These are phyloP conservation scores for Colletotrichum sp. DNA, from an alignment of 2,329 filamentous ascomycete species.

Conservation along the genomic window DNA sequence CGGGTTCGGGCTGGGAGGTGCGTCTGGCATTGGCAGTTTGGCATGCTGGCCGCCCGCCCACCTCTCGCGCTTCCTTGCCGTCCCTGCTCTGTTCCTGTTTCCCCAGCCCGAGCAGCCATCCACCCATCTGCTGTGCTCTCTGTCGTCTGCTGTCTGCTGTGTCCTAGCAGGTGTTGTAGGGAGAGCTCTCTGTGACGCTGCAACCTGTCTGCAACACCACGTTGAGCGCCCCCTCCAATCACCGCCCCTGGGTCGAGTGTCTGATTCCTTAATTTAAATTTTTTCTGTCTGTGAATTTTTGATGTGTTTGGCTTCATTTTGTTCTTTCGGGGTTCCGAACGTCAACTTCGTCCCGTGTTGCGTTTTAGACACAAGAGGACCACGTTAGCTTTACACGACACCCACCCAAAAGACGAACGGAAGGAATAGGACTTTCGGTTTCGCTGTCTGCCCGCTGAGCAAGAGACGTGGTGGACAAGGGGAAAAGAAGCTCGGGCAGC, in stretches of 20 bases:
- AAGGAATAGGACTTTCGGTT: neutral
- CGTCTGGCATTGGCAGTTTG: neutral
- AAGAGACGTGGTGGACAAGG: neutral
- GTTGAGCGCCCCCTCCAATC: neutral
- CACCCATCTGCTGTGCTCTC: neutral
- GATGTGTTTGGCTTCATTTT: neutral
- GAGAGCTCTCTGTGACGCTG: neutral
- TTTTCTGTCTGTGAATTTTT: neutral
- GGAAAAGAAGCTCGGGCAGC: neutral
- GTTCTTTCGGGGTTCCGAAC: neutral
- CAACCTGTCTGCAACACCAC: neutral
- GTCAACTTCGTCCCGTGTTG: neutral
- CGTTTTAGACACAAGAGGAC: neutral
- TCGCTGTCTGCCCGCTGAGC: neutral
- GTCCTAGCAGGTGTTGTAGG: neutral
- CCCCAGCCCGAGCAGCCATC: neutral
- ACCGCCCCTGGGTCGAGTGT: neutral
- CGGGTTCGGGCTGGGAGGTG: neutral
- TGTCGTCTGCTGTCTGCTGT: neutral
- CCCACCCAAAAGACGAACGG: neutral
- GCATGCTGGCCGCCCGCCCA: conserved; percentile 11
- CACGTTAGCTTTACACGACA: neutral
- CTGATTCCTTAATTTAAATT: neutral
- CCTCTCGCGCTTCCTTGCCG: conserved; percentile 7
- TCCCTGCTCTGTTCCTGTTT: conserved; percentile 1